phyloP scores from a whole-genome alignment of 1,284 basidiomycete genomes.

The Lentinus polychrous region DNA sequence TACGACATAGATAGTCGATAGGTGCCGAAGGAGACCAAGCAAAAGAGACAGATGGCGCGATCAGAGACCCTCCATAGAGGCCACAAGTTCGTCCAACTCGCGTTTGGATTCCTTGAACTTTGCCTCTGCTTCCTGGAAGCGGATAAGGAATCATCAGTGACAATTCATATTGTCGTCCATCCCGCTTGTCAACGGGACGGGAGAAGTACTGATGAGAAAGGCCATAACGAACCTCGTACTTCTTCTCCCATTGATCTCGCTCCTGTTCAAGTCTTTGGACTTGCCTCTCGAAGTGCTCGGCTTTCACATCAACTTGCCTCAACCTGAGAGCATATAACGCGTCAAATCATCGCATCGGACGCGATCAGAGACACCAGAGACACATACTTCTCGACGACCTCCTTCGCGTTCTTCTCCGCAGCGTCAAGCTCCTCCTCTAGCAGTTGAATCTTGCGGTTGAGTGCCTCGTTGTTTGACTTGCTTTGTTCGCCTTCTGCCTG shows the following conservation, averaged over 20 bases:
- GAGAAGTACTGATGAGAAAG: not conserved
- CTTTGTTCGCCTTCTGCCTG: constrained; percentile 71
- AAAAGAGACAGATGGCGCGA: not conserved
- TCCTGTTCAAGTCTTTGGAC: constrained; percentile 86
- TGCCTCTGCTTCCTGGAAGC: constrained; percentile 58
- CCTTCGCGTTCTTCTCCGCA: constrained; percentile 95
- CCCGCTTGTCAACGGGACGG: not conserved
- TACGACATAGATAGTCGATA: constrained; percentile 4
- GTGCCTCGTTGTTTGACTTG: constrained; percentile 70
- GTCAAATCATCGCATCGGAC: constrained; percentile 10
- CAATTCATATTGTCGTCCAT: not conserved
- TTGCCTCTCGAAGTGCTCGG: constrained; percentile 97
- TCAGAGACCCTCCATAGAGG: constrained; percentile 78
- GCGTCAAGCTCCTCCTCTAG: constrained; percentile 95
- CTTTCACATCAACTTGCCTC: constrained; percentile 97
- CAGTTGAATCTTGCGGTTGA: constrained; percentile 83
- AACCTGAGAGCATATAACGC: constrained; percentile 48
- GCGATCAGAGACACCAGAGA: constrained; percentile 4
- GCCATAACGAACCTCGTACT: constrained; percentile 71
- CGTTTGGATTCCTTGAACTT: constrained; percentile 76
- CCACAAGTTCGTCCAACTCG: constrained; percentile 86
- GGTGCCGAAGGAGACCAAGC: not conserved
- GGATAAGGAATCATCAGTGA: too few relatives aligned
- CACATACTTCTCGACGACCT: constrained; percentile 93
- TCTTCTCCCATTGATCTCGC: constrained; percentile 91